Base-by-base conservation (phyloP, 768 basidiomycete species). In the Termitomyces sp. region DNA sequence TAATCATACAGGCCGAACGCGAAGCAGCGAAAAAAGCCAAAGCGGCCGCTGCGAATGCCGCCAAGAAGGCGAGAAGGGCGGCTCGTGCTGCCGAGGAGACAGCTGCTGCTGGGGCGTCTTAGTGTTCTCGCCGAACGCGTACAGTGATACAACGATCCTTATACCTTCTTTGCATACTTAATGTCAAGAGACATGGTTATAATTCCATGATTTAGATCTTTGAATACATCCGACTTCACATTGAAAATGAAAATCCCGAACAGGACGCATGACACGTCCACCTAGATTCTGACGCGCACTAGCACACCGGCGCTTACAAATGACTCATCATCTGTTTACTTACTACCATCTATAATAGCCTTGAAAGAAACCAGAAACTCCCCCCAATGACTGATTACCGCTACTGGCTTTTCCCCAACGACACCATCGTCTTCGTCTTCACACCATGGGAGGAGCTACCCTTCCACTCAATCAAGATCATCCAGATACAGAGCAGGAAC, bases 21-120 rank as follows among this genome's bases (percentile, higher is more conserved):
- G 89, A 83, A 16, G 89, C 90, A 53, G 87, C 89, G 2, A 92
- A 93, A 72, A 92, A 92, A 74, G 84, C 84, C 3, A 93, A 92
- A 66, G 83, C 87, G 0, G 89, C 89, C 3, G 89, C 90, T 43
- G 92, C 92, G 3, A 95, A 87, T 66, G 92, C 92, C 40, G 92
- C 92, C 11, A 95, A 95, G 77, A 95, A 95, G 75, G 91, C 91
- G 31, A 77, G 90, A 60, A 79, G 90, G 60, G 80, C 80, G 44
- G 81, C 80, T 58, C 79, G 87, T 38, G 79, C 79, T 25, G 71
- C 74, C 10, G 84, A 81, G 55, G 78, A 71, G 12, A 69, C 44
- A 10, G 27, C 44, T 14, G 27, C 11, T 27, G n/a, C 27, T 44
- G 25, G 8, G 4, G 14, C 32, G 7, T 14, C 48, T 50, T 37